phyloP scores from a whole-genome alignment of 495 filamentous ascomycete genomes.

The Astrothelium subdiscretum region DNA sequence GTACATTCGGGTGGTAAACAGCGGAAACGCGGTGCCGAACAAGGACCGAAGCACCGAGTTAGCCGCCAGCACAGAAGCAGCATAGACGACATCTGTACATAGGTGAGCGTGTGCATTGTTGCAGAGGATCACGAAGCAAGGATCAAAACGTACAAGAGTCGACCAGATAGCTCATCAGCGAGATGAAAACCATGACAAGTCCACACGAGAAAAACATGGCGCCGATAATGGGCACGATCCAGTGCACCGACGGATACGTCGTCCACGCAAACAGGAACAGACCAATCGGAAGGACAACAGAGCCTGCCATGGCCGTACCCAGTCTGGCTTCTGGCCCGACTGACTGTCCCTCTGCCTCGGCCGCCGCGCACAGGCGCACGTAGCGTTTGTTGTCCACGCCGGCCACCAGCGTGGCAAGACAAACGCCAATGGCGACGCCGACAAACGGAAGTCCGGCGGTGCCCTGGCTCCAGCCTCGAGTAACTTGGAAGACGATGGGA shows the following conservation, averaged over 20 bases:
- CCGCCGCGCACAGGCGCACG: constrained; percentile 6
- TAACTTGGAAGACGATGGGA: constrained; percentile 19
- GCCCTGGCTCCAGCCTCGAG: constrained; percentile 18
- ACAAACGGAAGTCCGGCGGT: constrained; percentile 20
- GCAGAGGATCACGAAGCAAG: constrained; percentile 3
- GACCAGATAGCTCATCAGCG: constrained; percentile 2
- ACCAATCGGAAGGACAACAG: constrained; percentile 41
- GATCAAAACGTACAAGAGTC: constrained; percentile 7
- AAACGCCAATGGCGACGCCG: constrained; percentile 6
- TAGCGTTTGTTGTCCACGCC: constrained; percentile 17
- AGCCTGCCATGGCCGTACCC: constrained; percentile 23
- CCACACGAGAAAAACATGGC: constrained; percentile 29
- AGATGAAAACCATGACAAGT: constrained; percentile 20
- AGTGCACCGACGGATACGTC: constrained; percentile 32
- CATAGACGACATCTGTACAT: constrained; percentile 20
- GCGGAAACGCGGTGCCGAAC: constrained; percentile 21
- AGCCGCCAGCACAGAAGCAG: constrained; percentile 22
- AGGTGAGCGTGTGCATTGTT: constrained; percentile 4
- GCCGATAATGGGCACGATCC: constrained; percentile 44
- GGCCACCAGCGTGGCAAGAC: constrained; percentile 18
- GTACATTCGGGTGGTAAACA: constrained; percentile 17
- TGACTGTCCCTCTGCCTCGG: constrained; percentile 8
- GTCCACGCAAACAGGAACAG: constrained; percentile 43
- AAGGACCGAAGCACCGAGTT: constrained; percentile 21
- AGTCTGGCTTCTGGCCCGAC: constrained; percentile 25